Percentiles rank a stretch among this genome's conserved stretches.
Conservation (phyloP, 345 rosid genomes). For the Sonneratia caseolaris region DNA sequence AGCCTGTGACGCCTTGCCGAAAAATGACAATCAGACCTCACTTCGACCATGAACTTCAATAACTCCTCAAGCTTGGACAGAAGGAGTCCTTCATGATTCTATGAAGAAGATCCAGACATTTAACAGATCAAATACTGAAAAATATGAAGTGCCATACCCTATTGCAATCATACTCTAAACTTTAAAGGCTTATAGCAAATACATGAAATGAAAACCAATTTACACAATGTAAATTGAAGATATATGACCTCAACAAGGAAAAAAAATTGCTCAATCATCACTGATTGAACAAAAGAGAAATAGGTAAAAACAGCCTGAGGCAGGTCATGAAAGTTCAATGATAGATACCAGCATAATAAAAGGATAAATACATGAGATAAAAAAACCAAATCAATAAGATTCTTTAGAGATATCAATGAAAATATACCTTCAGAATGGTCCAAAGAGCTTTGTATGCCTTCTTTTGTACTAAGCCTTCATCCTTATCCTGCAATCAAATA, state of each 20-base stretch:
- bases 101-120: constrained; percentile 11
- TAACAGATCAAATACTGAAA: background rate
- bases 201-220: background rate
- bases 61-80: constrained; percentile 55
- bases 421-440: constrained; percentile 58
- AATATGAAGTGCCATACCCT: background rate
- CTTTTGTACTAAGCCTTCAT: constrained; percentile 68
- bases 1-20: constrained; percentile 91
- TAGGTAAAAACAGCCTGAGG: background rate
- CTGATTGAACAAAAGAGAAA: background rate
- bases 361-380: background rate
- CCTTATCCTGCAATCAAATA: constrained; percentile 45
- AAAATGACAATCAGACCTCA: constrained; percentile 63
- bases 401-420: background rate
- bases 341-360: background rate
- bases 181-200: background rate
- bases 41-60: constrained; percentile 61
- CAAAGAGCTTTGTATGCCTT: constrained; percentile 93
- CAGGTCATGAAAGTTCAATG: background rate
- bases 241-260: background rate
- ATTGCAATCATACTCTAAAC: background rate
- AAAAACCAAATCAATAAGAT: background rate
- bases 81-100: constrained; percentile 51
- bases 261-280: background rate
- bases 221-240: background rate